These are phyloP conservation scores for Metschnikowia bowlesiae DNA, from an alignment of 805 yeast species.

Conservation along the genomic window DNA sequence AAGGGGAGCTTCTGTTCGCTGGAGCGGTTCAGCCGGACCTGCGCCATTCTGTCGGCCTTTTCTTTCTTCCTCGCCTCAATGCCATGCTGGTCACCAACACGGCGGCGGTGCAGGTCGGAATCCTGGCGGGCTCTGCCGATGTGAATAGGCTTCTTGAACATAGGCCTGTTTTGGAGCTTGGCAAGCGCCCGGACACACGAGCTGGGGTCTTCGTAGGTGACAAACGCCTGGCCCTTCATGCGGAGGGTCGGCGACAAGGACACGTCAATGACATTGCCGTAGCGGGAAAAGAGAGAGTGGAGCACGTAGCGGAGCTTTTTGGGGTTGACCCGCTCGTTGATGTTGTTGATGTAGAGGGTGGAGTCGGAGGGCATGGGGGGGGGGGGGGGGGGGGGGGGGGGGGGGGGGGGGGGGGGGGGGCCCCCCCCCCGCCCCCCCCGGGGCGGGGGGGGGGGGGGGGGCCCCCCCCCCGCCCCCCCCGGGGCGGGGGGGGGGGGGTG, in stretches of 20 bases:
- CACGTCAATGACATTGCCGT: conserved; percentile 48
- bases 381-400: background rate
- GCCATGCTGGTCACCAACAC: conserved; percentile 6
- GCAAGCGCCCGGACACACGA: conserved; percentile 45
- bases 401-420: background rate
- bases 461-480: no score
- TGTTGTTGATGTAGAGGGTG: conserved; percentile 61
- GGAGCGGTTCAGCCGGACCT: background rate
- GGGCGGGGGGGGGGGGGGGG: no score
- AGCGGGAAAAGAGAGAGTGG: conserved; percentile 35
- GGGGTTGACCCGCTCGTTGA: conserved; percentile 64
- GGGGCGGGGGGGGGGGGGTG: no score
- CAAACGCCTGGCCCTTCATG: conserved; percentile 80
- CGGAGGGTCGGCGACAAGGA: conserved; percentile 57
- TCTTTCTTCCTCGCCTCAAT: conserved; percentile 17
- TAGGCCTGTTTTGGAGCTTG: conserved; percentile 34
- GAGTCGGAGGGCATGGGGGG: background rate
- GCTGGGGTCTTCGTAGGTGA: conserved; percentile 45
- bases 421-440: no score
- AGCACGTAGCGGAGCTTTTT: conserved; percentile 47
- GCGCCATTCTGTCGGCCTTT: conserved; percentile 19
- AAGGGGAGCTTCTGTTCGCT: background rate
- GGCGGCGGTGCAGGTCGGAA: conserved; percentile 35
- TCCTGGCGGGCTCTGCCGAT: conserved; percentile 41
- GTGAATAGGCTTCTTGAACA: conserved; percentile 48